Evolutionary conservation across 371 early-diverging fungal species (phyloP).

Genomic region (Apophysomyces sp.): DNA sequence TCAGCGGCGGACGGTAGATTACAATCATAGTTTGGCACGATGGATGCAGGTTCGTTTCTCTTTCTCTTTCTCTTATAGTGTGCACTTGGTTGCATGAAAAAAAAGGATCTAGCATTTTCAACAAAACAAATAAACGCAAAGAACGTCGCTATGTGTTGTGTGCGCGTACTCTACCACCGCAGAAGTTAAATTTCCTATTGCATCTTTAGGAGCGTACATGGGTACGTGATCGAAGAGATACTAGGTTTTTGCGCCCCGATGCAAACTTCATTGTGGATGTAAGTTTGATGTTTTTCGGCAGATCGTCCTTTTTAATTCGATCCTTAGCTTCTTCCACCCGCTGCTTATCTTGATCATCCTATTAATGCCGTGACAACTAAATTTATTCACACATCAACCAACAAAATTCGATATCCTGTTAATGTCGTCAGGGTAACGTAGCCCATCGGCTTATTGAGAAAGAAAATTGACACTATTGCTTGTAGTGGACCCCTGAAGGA

Average conservation of each 20-base stretch:
- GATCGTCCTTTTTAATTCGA: background rate
- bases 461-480: background rate
- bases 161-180: constrained; percentile 3
- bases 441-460: background rate
- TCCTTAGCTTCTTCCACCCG: constrained; percentile 71
- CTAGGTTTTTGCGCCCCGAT: constrained; percentile 75
- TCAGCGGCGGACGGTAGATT: constrained; percentile 95
- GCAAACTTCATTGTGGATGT: constrained; percentile 88
- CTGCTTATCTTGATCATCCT: constrained; percentile 78
- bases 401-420: constrained; percentile 96
- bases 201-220: constrained; percentile 54
- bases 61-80: no score
- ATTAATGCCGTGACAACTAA: constrained; percentile 86
- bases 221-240: constrained; percentile 65
- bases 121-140: constrained; percentile 18
- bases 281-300: constrained; percentile 18
- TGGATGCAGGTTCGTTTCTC: constrained; percentile 69
- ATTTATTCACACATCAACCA: constrained; percentile 96
- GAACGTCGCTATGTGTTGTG: constrained; percentile 9
- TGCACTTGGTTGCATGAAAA: no score
- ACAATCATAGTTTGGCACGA: constrained; percentile 83
- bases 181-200: constrained; percentile 4
- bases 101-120: constrained; percentile 16
- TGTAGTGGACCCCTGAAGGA: constrained; percentile 98
- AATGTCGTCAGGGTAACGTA: constrained; percentile 84